A percentile compares a stretch with the other conserved stretches of the same genome.
phyloP scores from a whole-genome alignment of 495 filamentous ascomycete genomes.

The Talaromyces proteolyticus region DNA sequence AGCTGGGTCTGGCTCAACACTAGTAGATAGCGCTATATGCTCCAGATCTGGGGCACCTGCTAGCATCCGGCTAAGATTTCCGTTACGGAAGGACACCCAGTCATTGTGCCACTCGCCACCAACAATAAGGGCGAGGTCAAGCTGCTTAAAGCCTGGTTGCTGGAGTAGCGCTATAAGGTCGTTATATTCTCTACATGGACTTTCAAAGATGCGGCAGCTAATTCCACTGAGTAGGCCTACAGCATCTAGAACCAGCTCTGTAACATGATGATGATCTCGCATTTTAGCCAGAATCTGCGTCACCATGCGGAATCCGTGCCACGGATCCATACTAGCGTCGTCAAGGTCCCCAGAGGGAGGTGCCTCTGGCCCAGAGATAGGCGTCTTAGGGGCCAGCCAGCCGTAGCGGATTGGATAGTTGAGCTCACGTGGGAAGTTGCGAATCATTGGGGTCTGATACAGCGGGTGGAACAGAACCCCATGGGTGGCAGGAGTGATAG shows the following conservation, averaged over 20 bases:
- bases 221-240: slow-evolving; percentile 12
- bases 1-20: background rate
- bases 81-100: slow-evolving; percentile 10
- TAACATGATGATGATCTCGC: slow-evolving; percentile 10
- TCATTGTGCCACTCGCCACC: background rate
- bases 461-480: slow-evolving; percentile 20
- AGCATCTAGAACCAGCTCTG: slow-evolving; percentile 13
- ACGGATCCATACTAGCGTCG: background rate
- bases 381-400: slow-evolving; percentile 10
- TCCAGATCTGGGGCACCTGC: slow-evolving; percentile 7
- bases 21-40: slow-evolving; percentile 9
- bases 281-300: slow-evolving; percentile 11
- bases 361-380: background rate
- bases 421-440: slow-evolving; percentile 20
- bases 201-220: slow-evolving; percentile 12
- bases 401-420: slow-evolving; percentile 24
- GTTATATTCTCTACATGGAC: slow-evolving; percentile 8
- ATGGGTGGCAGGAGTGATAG: slow-evolving; percentile 23
- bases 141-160: slow-evolving; percentile 13
- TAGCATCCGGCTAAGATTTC: slow-evolving; percentile 8
- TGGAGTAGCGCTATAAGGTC: slow-evolving; percentile 8
- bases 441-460: slow-evolving; percentile 28
- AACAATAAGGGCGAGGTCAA: slow-evolving; percentile 10
- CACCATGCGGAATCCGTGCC: slow-evolving; percentile 13
- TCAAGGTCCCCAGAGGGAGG: background rate